Percentiles rank a stretch among this genome's conserved stretches.
Evolutionary conservation across 2,329 filamentous ascomycete species (phyloP).

Genomic region (Mycosphaerella sp.): DNA sequence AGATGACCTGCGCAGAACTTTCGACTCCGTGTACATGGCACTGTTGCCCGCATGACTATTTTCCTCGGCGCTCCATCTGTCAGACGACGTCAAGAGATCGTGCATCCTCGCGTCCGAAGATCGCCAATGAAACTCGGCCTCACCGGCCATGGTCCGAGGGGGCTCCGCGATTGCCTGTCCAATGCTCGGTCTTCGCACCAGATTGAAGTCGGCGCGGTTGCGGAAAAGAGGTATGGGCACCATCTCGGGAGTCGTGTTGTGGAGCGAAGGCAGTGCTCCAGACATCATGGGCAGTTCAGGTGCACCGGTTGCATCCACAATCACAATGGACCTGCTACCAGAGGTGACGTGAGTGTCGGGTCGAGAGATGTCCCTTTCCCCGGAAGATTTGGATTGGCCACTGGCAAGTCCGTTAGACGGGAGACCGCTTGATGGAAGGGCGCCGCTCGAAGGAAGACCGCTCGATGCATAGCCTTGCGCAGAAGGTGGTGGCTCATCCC

Average conservation of each 20-base stretch:
- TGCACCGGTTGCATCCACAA: slow-evolving; percentile 66
- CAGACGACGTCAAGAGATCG: slow-evolving; percentile 22
- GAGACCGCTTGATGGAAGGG: not conserved
- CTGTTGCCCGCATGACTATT: slow-evolving; percentile 4
- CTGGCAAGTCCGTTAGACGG: slow-evolving; percentile 4
- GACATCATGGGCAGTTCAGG: slow-evolving; percentile 22
- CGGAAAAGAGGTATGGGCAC: slow-evolving; percentile 25
- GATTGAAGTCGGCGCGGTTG: slow-evolving; percentile 10
- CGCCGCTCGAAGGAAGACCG: not conserved
- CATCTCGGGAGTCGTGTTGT: slow-evolving; percentile 25
- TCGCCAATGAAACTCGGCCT: slow-evolving; percentile 8
- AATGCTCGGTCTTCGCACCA: slow-evolving; percentile 5
- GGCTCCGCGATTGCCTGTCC: slow-evolving; percentile 1
- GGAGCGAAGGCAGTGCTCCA: slow-evolving; percentile 25
- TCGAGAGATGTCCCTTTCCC: slow-evolving; percentile 18
- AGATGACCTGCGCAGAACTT: slow-evolving; percentile 34
- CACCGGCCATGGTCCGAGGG: slow-evolving; percentile 8
- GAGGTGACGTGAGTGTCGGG: slow-evolving; percentile 56
- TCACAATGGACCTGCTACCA: slow-evolving; percentile 86
- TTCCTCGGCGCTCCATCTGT: slow-evolving; percentile 20
- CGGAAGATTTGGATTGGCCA: slow-evolving; percentile 10
- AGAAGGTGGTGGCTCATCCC: slow-evolving; percentile 5
- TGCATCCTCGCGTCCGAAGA: slow-evolving; percentile 23
- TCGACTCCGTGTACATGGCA: slow-evolving; percentile 1
- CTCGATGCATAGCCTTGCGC: not conserved